These are phyloP conservation scores for Fusarium udum DNA, from an alignment of 2,329 filamentous ascomycete species.

Conservation along the genomic window DNA sequence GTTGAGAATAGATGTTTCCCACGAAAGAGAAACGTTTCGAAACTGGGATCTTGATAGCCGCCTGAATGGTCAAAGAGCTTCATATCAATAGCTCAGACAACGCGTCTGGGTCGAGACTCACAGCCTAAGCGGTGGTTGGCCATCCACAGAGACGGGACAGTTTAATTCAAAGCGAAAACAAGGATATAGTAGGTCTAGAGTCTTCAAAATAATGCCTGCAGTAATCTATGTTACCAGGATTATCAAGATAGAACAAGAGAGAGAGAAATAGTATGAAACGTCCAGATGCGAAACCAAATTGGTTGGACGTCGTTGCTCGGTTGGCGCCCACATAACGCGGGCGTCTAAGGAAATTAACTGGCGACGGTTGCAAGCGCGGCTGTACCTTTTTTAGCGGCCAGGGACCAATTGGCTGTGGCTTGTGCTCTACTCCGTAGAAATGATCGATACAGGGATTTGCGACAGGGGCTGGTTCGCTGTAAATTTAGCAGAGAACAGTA, in stretches of 20 bases:
- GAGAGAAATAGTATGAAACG: constrained; percentile 15
- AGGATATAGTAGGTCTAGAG: constrained; percentile 12
- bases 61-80: constrained; percentile 28
- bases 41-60: constrained; percentile 33
- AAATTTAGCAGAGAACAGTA: neutral
- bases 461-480: constrained; percentile 19
- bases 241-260: neutral
- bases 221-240: neutral
- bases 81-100: constrained; percentile 1
- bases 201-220: constrained; percentile 5
- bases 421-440: neutral
- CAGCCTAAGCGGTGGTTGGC: constrained; percentile 15
- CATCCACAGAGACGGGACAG: constrained; percentile 11
- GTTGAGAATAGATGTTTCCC: constrained; percentile 1
- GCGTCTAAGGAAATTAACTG: constrained; percentile 39
- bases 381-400: constrained; percentile 1
- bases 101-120: constrained; percentile 16
- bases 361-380: constrained; percentile 38
- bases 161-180: neutral
- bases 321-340: constrained; percentile 24
- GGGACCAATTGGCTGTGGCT: constrained; percentile 35
- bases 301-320: constrained; percentile 35
- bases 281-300: neutral
- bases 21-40: constrained; percentile 29
- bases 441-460: constrained; percentile 23